phyloP scores from a whole-genome alignment of 139 green algal genomes.

The Pseudopediastrum boryanum region DNA sequence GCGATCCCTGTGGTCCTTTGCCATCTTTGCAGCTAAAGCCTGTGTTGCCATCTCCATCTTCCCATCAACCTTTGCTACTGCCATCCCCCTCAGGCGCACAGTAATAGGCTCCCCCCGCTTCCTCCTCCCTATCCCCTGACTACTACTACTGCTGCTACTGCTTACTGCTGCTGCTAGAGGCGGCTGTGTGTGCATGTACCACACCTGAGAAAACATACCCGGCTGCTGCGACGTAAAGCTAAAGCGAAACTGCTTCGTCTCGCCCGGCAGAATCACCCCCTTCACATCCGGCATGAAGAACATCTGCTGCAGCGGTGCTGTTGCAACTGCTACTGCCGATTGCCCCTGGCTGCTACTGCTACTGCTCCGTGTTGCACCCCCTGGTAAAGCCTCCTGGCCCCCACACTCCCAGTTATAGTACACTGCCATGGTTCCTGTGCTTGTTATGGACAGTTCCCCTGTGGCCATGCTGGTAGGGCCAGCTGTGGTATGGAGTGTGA shows the following conservation, averaged over 20 bases:
- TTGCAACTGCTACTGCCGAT: neutral
- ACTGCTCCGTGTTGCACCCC: neutral
- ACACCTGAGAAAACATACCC: slow-evolving; percentile 6
- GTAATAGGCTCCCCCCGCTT: neutral
- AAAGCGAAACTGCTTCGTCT: slow-evolving; percentile 14
- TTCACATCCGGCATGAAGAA: slow-evolving; percentile 10
- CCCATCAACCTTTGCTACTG: neutral
- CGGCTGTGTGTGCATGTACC: slow-evolving; percentile 8
- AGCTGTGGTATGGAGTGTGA: neutral
- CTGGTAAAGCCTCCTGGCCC: neutral
- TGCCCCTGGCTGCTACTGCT: neutral
- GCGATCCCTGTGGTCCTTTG: neutral
- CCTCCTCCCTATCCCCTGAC: too few relatives aligned
- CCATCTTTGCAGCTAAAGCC: neutral
- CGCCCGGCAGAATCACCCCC: slow-evolving; percentile 14
- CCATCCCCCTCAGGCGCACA: neutral
- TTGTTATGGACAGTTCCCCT: neutral
- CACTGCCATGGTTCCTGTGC: slow-evolving; percentile 18
- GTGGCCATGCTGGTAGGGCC: neutral
- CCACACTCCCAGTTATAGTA: slow-evolving; percentile 15
- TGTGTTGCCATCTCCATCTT: neutral
- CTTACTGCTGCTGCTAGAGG: neutral
- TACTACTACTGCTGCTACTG: too few relatives aligned
- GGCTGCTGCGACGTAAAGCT: neutral
- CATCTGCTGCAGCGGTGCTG: neutral